Conservation (phyloP, 441 rosid species). For the Gossypium davidsonii region DNA sequence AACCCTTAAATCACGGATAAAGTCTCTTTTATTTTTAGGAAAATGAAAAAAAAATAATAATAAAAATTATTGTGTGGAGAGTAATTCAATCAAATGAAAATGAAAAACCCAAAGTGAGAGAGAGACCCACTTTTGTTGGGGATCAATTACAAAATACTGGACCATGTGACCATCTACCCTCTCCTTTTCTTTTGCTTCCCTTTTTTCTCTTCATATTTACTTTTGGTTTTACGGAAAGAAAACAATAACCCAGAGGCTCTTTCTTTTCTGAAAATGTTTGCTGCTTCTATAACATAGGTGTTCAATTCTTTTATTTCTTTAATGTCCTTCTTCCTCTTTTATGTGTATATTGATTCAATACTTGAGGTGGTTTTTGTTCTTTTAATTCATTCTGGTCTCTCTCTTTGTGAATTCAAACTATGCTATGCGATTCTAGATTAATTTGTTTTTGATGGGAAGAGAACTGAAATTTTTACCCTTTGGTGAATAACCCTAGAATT, state of each 20-base stretch:
- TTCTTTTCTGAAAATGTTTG: neutral
- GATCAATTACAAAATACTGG: slow-evolving; percentile 20
- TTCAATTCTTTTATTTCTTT: neutral
- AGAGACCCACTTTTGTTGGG: slow-evolving; percentile 33
- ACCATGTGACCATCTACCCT: slow-evolving; percentile 19
- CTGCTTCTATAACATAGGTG: slow-evolving; percentile 8
- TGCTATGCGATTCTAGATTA: neutral
- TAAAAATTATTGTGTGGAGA: slow-evolving; percentile 30
- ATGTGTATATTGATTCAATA: neutral
- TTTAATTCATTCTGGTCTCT: neutral
- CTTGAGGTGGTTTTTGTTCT: neutral
- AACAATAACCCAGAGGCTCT: neutral
- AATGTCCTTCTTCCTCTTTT: neutral
- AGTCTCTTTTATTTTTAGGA: slow-evolving; percentile 19
- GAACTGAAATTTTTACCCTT: neutral
- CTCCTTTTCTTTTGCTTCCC: neutral
- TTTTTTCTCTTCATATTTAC: neutral
- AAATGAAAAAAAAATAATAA: neutral
- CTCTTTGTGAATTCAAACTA: neutral
- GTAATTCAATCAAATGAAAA: slow-evolving; percentile 22
- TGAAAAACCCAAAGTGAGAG: slow-evolving; percentile 19
- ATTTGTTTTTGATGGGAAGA: neutral
- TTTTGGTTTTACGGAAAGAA: neutral
- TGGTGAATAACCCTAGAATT: neutral
- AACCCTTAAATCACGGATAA: slow-evolving; percentile 37